Evolutionary conservation across 2,329 filamentous ascomycete genomes (phyloP).

Genomic region (Botryotinia narcissicola): DNA sequence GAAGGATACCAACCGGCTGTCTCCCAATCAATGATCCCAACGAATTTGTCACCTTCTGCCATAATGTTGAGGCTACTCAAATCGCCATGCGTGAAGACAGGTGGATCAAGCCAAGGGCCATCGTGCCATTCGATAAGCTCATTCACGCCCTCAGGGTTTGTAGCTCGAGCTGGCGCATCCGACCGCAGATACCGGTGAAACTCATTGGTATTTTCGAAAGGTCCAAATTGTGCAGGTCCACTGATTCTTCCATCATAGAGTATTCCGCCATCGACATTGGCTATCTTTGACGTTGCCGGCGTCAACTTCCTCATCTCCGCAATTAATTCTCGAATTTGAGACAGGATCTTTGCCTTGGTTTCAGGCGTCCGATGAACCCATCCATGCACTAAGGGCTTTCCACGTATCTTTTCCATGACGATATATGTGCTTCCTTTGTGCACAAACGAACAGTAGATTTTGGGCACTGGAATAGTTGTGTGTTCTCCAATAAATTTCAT

Average conservation of each 20-base stretch:
- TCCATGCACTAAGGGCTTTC: slow-evolving; percentile 35
- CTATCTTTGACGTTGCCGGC: background rate
- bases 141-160: slow-evolving; percentile 17
- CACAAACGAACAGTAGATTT: slow-evolving; percentile 40
- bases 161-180: slow-evolving; percentile 22
- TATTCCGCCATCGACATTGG: slow-evolving; percentile 14
- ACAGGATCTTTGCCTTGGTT: slow-evolving; percentile 38
- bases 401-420: slow-evolving; percentile 41
- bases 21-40: slow-evolving; percentile 46
- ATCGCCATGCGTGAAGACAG: slow-evolving; percentile 46
- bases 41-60: slow-evolving; percentile 41
- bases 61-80: slow-evolving; percentile 48
- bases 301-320: slow-evolving; percentile 7
- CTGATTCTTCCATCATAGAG: background rate
- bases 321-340: slow-evolving; percentile 35
- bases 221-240: background rate
- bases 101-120: slow-evolving; percentile 10
- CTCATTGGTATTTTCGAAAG: slow-evolving; percentile 17
- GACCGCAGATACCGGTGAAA: slow-evolving; percentile 34
- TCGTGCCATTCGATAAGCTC: slow-evolving; percentile 27
- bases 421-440: slow-evolving; percentile 38
- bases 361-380: slow-evolving; percentile 28
- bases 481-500: slow-evolving; percentile 40
- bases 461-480: slow-evolving; percentile 42
- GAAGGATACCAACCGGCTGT: slow-evolving; percentile 42